Evolutionary conservation across 371 early-diverging fungal species (phyloP), one percentile per base, ranked within the genome.

Genomic region (Mortierella sp.): DNA sequence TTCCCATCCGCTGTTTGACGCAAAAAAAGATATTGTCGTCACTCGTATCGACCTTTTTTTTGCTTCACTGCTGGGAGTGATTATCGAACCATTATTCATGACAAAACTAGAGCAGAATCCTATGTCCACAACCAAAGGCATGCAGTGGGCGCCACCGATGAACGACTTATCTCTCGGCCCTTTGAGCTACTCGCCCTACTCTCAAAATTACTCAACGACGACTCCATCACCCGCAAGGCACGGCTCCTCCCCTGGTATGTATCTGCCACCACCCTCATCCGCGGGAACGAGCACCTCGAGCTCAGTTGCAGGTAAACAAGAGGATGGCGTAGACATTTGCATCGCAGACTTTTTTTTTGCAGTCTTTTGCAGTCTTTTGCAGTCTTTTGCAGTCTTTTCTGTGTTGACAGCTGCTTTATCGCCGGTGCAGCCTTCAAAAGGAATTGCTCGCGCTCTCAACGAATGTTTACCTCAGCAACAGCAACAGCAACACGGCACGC

Each of bases 71-170:
- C 37, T 14, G 37, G 37, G 14, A 34, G 2, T 1, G 2, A 55
- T 50, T 6, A 4, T n/a, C n/a, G n/a, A n/a, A 2, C 51, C 32
- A 32, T 28, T 11, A 2, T 67, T 32, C 42, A 70, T 71, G 71
- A 71, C 71, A 55, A 71, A 71, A 60, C 64, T 71, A 28, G 71
- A 71, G 24, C 71, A 59, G 48, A 71, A 59, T 19, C 47, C 66
- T n/a, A 61, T 65, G 57, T 60, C 72, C 15, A 64, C 72, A 9
- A 56, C 72, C 42, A 72, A 65, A 43, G 49, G 65, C 39, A 65
- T 65, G 59, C 71, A 70, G 72, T 72, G 72, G 72, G 56, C 61
- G 15, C 72, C 48, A 52, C 72, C 59, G 14, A 65, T 65, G 49
- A 52, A 41, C 43, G 72, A 72, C 28, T 66, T 65, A 12, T 34